Base-by-base conservation (phyloP, 768 basidiomycete genomes). In the Boletus reticuloceps region DNA sequence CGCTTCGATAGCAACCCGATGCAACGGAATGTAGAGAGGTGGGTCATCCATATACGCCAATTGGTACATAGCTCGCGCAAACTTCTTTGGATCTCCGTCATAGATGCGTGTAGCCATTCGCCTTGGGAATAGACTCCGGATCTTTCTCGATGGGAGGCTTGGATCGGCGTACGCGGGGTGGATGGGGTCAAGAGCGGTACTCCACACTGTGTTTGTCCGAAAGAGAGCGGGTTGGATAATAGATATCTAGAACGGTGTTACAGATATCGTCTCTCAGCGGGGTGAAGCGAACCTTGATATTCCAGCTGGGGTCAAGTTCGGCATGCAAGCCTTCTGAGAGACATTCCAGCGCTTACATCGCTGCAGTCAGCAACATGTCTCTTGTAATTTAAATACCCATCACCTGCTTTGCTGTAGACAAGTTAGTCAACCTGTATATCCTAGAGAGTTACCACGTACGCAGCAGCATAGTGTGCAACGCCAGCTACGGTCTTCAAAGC, bases 241-340 rank as follows among this genome's bases (percentile, higher is more conserved):
- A 36, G 63, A 65, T 49, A 68, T 62, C 66, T 67, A 22, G 44
- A 31, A 39, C 12, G 16, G 11, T 20, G 39, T 58, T 27, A 43
- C 12, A 25, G 37, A 25, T 19, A 13, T 40, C 29, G 29, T 41
- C 16, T 25, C 13, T 20, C 14, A 39, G 17, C 14, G 16, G n/a
- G 29, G 16, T 8, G 27, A 16, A 41, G 40, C 69, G n/a, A 48
- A 76, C 79, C 64, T 74, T 78, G 61, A 80, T 78, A 48, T 79
- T 77, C 79, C 79, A 80, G 20, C 31, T 64, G 12, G 79, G 78
- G 43, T 79, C 76, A 4, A 79, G 52, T 54, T 80, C 79, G 40
- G 64, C 59, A 5, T 62, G 64, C 27, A 79, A 56, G 2, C 75
- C 61, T 54, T 78, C 71, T 3, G 69, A 73, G 31, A 77, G 58